phyloP scores from a whole-genome alignment of 257 asterid genomes.

The Datura wrightii region DNA sequence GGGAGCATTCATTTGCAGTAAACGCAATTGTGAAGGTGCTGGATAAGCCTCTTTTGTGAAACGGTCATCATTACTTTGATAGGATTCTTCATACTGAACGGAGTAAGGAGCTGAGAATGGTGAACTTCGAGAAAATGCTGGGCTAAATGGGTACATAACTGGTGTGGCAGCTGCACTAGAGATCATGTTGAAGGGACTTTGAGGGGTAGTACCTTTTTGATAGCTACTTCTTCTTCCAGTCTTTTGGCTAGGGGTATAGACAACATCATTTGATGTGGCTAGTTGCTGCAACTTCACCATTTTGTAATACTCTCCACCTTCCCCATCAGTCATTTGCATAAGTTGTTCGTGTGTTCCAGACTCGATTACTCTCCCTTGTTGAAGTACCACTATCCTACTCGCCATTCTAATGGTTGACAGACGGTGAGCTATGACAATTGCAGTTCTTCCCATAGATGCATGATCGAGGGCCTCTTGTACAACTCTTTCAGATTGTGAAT shows the following conservation, averaged over 20 bases:
- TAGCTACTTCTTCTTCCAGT: conserved; percentile 45
- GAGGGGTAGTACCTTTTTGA: conserved; percentile 43
- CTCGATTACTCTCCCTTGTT: conserved; percentile 64
- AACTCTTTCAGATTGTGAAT: conserved; percentile 66
- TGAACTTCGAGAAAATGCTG: conserved; percentile 66
- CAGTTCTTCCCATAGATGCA: conserved; percentile 74
- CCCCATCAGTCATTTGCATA: conserved; percentile 49
- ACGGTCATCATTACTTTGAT: conserved; percentile 61
- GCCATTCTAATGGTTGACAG: conserved; percentile 73
- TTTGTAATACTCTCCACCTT: conserved; percentile 62
- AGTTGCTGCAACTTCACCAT: conserved; percentile 72
- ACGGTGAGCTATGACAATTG: conserved; percentile 77
- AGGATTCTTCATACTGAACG: conserved; percentile 56
- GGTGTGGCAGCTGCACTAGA: conserved; percentile 74
- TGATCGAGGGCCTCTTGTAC: conserved; percentile 77
- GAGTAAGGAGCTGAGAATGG: conserved; percentile 69
- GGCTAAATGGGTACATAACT: conserved; percentile 65
- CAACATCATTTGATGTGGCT: conserved; percentile 38
- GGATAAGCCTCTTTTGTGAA: conserved; percentile 34
- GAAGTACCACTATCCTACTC: conserved; percentile 58
- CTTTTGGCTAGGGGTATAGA: conserved; percentile 36
- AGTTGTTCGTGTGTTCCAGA: conserved; percentile 75
- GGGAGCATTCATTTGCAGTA: conserved; percentile 69
- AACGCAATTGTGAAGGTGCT: conserved; percentile 70
- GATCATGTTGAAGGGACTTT: conserved; percentile 65